Percentiles rank a stretch among this genome's conserved stretches.
Evolutionary conservation across 2,329 filamentous ascomycete genomes (phyloP).

Genomic region (Claviceps spartinae): DNA sequence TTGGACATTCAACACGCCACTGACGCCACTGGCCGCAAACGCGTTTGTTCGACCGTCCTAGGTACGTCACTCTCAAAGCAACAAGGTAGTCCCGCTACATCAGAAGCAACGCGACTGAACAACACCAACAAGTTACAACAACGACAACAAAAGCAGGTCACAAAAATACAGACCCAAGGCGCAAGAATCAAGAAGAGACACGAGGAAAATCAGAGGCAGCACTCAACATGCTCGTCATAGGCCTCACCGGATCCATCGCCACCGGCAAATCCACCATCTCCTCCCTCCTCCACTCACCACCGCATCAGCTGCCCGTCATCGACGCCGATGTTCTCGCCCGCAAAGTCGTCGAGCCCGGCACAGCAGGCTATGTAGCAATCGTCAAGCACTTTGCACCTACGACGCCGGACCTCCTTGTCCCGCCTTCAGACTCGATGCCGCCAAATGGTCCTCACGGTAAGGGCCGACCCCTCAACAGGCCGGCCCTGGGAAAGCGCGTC

Average conservation of each 20-base stretch:
- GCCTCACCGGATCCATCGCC: constrained; percentile 91
- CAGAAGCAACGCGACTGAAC: no score
- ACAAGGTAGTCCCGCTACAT: no score
- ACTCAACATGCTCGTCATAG: constrained; percentile 46
- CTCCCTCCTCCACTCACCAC: constrained; percentile 60
- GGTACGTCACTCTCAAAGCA: no score
- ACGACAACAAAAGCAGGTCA: no score
- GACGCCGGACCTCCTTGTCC: constrained; percentile 74
- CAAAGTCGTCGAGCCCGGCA: constrained; percentile 88
- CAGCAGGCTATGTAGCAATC: constrained; percentile 68
- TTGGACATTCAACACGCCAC: no score
- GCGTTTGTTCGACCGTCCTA: no score
- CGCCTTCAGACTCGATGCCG: constrained; percentile 36
- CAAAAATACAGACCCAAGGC: no score
- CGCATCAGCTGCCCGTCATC: constrained; percentile 79
- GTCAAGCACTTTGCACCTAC: constrained; percentile 66
- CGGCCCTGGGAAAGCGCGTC: constrained; percentile 70
- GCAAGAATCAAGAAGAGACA: no score
- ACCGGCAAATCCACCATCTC: constrained; percentile 98
- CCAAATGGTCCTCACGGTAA: constrained; percentile 43
- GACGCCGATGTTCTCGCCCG: constrained; percentile 89
- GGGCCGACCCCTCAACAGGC: constrained; percentile 68
- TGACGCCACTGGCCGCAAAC: no score
- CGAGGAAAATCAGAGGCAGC: no score
- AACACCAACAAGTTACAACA: no score